Percentiles rank a stretch among this genome's conserved stretches.
These are phyloP conservation scores for Solanum etuberosum DNA, from an alignment of 257 asterid species.

Conservation along the genomic window DNA sequence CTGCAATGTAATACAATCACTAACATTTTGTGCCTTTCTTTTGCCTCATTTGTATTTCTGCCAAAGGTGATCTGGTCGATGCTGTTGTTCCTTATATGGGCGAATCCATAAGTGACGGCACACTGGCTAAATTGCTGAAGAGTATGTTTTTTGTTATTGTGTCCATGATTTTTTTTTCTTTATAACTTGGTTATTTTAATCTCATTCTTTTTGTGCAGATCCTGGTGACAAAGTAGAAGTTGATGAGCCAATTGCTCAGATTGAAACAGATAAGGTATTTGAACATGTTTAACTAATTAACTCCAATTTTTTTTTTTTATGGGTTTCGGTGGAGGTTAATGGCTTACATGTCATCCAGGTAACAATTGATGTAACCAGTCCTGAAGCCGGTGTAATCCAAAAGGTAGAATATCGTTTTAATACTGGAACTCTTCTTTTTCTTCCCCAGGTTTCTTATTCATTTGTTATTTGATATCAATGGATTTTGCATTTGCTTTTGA, in stretches of 20 bases:
- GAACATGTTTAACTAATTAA: background rate
- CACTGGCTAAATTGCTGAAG: slow-evolving; percentile 73
- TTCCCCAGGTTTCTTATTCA: background rate
- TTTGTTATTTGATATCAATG: background rate
- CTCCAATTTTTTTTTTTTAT: background rate
- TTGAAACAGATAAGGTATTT: slow-evolving; percentile 95
- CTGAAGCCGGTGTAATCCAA: slow-evolving; percentile 97
- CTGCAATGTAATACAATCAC: background rate
- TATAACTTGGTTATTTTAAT: background rate
- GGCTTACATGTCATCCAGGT: slow-evolving; percentile 36
- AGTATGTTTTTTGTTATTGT: slow-evolving; percentile 27
- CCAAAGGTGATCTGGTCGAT: slow-evolving; percentile 64
- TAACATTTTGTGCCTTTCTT: background rate
- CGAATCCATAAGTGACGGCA: slow-evolving; percentile 90
- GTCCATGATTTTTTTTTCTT: background rate
- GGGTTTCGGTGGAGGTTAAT: background rate
- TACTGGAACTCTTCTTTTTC: background rate
- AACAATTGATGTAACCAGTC: slow-evolving; percentile 95
- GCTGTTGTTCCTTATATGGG: slow-evolving; percentile 98
- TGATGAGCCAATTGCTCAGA: slow-evolving; percentile 94
- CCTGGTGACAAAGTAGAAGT: slow-evolving; percentile 84
- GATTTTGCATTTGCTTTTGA: background rate
- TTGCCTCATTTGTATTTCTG: background rate
- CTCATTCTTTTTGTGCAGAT: slow-evolving; percentile 33
- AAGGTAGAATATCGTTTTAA: slow-evolving; percentile 35